These are phyloP conservation scores for Hyphopichia pseudoburtonii DNA, from an alignment of 1,139 yeast species.

Conservation along the genomic window DNA sequence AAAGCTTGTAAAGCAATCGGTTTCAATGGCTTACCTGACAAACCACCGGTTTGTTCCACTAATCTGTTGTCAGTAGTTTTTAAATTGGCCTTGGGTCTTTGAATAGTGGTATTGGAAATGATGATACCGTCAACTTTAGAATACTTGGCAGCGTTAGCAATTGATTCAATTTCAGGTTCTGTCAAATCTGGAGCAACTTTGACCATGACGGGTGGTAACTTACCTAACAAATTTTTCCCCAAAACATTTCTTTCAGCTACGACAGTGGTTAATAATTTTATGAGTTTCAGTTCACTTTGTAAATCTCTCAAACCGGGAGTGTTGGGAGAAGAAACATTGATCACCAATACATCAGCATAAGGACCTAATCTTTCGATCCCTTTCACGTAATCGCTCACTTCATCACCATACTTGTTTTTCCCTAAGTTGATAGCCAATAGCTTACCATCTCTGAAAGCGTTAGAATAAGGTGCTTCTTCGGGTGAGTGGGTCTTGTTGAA, in stretches of 20 bases:
- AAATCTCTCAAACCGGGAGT: constrained; percentile 92
- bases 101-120: constrained; percentile 87
- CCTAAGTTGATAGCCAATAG: constrained; percentile 85
- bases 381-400: constrained; percentile 75
- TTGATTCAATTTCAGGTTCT: constrained; percentile 77
- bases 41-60: constrained; percentile 73
- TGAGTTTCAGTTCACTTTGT: constrained; percentile 74
- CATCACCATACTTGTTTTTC: constrained; percentile 89
- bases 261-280: constrained; percentile 63
- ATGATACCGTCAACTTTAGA: constrained; percentile 89
- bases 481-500: constrained; percentile 18
- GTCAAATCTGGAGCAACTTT: constrained; percentile 92
- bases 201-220: constrained; percentile 75
- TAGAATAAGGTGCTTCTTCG: constrained; percentile 34
- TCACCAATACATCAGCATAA: constrained; percentile 83
- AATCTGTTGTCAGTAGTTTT: constrained; percentile 45
- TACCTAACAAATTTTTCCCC: constrained; percentile 37
- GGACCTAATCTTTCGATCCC: constrained; percentile 84
- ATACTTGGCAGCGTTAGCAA: constrained; percentile 75
- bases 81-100: constrained; percentile 60
- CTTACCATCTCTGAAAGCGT: constrained; percentile 64
- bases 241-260: constrained; percentile 57
- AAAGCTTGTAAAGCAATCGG: constrained; percentile 75
- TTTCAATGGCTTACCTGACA: constrained; percentile 90
- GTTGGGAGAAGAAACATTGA: constrained; percentile 95